Evolutionary conservation across 2,329 filamentous ascomycete genomes (phyloP), one percentile per base, ranked within the genome.

Genomic region (Beauveria sp.): DNA sequence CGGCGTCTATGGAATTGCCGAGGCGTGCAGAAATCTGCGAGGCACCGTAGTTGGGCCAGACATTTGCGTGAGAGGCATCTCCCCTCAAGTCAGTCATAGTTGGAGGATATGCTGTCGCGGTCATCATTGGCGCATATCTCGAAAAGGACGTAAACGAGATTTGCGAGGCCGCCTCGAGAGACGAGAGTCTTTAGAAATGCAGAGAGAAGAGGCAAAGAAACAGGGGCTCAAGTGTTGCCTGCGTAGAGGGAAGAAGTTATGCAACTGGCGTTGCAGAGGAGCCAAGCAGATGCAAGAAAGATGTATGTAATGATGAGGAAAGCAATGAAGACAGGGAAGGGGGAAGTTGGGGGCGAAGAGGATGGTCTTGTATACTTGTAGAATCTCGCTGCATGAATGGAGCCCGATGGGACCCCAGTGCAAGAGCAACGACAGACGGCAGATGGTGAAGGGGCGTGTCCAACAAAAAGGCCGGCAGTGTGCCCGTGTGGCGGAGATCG

Each of bases 51-150:
- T 77, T 82, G 67, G 81, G 76, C 83, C 83, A 85, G 67, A 85
- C 73, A 72, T 77, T 79, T 68, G 79, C 76, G 73, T 84, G 82
- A 70, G 79, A 73, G 69, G 81, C 75, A 73, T 85, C 83, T 71
- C 77, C 75, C 79, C 84, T 84, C 76, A 85, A 72, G 72, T 85
- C 83, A 80, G 83, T 81, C 83, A 85, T 85, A 71, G 78, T 82
- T 70, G 80, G 79, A 76, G 82, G 80, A 73, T 84, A 83, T 66
- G 81, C 82, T 73, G 81, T 75, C 70, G 80, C 80, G 76, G 81
- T 82, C 77, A 82, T 84, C 81, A 84, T 84, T 79, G 75, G 80
- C 77, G 70, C 80, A 81, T 83, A 24, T 76, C 77, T 70, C 66
- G 64, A 63, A 62, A 63, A 59, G 55, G 37, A 18, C n/a, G 48